Conservation (phyloP, 768 basidiomycete genomes). For the Trametes cinnabarina region DNA sequence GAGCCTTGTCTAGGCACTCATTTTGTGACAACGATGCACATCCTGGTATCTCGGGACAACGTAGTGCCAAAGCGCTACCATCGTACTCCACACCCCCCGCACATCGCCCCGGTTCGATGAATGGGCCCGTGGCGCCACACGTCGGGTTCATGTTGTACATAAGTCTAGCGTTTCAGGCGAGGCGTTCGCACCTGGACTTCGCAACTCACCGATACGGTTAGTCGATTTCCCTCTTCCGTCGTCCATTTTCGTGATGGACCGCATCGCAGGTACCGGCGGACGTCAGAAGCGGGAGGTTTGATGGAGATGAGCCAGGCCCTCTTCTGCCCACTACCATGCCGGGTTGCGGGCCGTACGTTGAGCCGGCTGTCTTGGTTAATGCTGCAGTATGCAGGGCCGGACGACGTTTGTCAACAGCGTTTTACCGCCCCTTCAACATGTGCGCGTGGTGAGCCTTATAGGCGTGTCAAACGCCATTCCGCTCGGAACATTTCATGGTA, state of each 20-base stretch:
- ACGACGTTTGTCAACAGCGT: not conserved
- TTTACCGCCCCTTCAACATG: not conserved
- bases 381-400: not conserved
- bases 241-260: not conserved
- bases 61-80: not conserved
- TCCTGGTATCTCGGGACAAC: not conserved
- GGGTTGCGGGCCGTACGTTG: not conserved
- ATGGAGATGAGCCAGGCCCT: not conserved
- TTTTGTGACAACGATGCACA: not conserved
- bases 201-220: not conserved
- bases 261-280: not conserved
- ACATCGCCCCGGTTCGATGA: not conserved
- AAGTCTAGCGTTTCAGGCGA: not conserved
- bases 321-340: not conserved
- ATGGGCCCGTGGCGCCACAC: not conserved
- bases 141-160: not conserved
- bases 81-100: not conserved
- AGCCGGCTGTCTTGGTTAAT: not conserved
- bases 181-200: not conserved
- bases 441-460: not conserved
- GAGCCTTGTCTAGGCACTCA: not conserved
- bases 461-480: not conserved
- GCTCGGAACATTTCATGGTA: not conserved
- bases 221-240: not conserved
- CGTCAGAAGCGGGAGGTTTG: not conserved